phyloP scores from a whole-genome alignment of 148 eudicot genomes.

The Heliamphora exappendiculata region DNA sequence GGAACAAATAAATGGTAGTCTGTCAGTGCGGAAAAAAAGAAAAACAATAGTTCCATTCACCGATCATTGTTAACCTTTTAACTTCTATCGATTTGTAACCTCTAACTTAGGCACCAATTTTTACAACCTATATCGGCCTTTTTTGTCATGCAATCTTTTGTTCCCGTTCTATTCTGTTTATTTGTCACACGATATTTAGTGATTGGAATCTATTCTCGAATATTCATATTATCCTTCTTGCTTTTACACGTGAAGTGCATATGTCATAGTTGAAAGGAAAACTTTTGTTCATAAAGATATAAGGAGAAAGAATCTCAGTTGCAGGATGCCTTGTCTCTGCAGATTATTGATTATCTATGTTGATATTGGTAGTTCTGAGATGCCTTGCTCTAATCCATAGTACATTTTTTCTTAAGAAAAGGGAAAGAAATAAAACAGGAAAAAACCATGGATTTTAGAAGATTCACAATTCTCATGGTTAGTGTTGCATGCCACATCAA shows the following conservation, averaged over 20 bases:
- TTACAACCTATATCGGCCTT: neutral
- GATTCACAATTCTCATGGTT: too few relatives aligned
- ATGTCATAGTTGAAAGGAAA: neutral
- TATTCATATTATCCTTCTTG: neutral
- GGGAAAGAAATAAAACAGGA: too few relatives aligned
- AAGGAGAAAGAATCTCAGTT: neutral
- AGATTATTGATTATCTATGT: neutral
- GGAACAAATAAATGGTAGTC: neutral
- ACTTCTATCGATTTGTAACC: neutral
- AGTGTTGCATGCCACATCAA: too few relatives aligned
- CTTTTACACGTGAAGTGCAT: neutral
- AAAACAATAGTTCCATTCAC: neutral
- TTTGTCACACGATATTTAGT: neutral
- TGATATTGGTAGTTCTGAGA: neutral
- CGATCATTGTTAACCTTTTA: neutral
- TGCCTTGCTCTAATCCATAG: too few relatives aligned
- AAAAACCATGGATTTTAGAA: too few relatives aligned
- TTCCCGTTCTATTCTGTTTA: neutral
- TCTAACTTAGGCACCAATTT: neutral
- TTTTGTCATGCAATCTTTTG: neutral
- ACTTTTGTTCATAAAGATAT: neutral
- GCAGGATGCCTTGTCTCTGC: neutral
- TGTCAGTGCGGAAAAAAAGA: neutral
- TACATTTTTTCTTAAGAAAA: too few relatives aligned
- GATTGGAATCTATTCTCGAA: neutral